Conservation (phyloP, 495 filamentous ascomycete species). For the Aspergillus campestris region DNA sequence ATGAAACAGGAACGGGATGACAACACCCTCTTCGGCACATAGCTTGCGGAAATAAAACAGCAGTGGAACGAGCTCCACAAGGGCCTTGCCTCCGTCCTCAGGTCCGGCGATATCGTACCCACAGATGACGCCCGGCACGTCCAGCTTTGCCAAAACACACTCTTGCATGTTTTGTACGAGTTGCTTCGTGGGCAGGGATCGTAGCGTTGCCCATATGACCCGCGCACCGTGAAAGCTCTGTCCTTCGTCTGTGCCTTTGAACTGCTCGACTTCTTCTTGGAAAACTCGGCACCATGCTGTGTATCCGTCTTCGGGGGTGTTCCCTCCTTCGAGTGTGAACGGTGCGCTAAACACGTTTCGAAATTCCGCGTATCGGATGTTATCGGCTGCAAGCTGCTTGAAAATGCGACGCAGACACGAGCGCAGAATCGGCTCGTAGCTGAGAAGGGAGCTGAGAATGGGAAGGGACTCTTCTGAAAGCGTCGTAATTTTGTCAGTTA, state of each 20-base stretch:
- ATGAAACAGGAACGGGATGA: slow-evolving; percentile 95
- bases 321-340: slow-evolving; percentile 51
- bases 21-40: slow-evolving; percentile 66
- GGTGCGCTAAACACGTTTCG: slow-evolving; percentile 52
- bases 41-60: slow-evolving; percentile 88
- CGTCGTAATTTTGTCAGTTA: slow-evolving; percentile 69
- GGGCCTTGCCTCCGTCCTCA: slow-evolving; percentile 68
- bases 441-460: slow-evolving; percentile 62
- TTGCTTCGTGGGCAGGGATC: slow-evolving; percentile 49
- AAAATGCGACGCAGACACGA: slow-evolving; percentile 62
- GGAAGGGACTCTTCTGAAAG: slow-evolving; percentile 74
- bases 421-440: slow-evolving; percentile 88
- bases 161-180: slow-evolving; percentile 75
- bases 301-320: slow-evolving; percentile 52
- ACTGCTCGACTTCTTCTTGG: slow-evolving; percentile 69
- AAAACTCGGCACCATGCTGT: slow-evolving; percentile 59
- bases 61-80: slow-evolving; percentile 69
- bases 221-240: slow-evolving; percentile 74
- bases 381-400: slow-evolving; percentile 60
- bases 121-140: slow-evolving; percentile 70
- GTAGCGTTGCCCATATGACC: slow-evolving; percentile 78
- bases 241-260: slow-evolving; percentile 62
- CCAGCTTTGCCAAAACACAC: slow-evolving; percentile 70
- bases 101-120: slow-evolving; percentile 87
- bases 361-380: slow-evolving; percentile 71